phyloP scores from a whole-genome alignment of 1,139 yeast genomes.

The Geotrichum bryndzae region DNA sequence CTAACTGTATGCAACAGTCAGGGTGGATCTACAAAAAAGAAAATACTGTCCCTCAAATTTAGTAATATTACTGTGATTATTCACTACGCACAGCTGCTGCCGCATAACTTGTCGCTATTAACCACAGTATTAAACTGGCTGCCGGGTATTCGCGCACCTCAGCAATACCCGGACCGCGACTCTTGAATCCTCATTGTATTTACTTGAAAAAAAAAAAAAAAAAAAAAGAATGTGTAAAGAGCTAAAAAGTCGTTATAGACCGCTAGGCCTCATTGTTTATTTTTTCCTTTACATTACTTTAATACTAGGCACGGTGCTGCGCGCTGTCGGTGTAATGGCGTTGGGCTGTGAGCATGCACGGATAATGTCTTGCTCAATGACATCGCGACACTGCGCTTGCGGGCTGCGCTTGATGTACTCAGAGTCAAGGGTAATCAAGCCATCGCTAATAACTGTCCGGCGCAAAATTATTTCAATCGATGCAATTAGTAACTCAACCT shows the following conservation, averaged over 20 bases:
- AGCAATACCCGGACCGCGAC: not conserved
- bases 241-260: too few species aligned
- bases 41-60: too few species aligned
- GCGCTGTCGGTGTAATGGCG: not conserved
- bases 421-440: constrained; percentile 1
- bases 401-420: constrained; percentile 2
- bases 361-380: constrained; percentile 10
- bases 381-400: not conserved
- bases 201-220: too few species aligned
- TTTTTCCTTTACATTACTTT: not conserved
- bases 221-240: too few species aligned
- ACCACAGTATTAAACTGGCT: not conserved
- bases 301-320: not conserved
- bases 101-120: not conserved
- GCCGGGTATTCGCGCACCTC: not conserved
- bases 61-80: too few species aligned
- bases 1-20: too few species aligned
- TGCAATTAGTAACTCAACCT: not conserved
- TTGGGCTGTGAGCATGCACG: constrained; percentile 1
- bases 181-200: too few species aligned
- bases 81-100: not conserved
- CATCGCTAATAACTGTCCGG: constrained; percentile 1
- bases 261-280: too few species aligned
- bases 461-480: constrained; percentile 1
- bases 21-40: too few species aligned